Percentiles rank a stretch among this genome's conserved stretches.
Conservation (phyloP, 129 eudicot genomes). For the Artemisia argyi region DNA sequence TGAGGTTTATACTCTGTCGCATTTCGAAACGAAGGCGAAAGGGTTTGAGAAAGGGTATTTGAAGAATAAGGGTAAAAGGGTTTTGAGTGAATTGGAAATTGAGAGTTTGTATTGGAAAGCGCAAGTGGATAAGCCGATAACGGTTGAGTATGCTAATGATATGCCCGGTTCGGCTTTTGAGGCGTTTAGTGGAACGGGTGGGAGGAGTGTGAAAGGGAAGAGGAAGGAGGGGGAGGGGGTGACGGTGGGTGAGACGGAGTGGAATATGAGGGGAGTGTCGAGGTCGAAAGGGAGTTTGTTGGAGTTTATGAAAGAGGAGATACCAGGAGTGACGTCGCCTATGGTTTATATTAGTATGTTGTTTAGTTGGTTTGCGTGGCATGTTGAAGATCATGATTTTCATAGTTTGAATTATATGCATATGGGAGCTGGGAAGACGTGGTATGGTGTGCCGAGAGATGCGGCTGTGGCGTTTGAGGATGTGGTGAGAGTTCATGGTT, state of each 20-base stretch:
- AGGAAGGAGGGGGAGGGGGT: slow-evolving; percentile 29
- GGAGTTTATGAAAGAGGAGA: slow-evolving; percentile 85
- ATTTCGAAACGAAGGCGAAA: slow-evolving; percentile 70
- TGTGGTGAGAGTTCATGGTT: slow-evolving; percentile 73
- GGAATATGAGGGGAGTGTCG: slow-evolving; percentile 88
- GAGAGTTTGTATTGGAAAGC: slow-evolving; percentile 92
- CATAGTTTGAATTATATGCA: slow-evolving; percentile 96
- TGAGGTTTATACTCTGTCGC: slow-evolving; percentile 51
- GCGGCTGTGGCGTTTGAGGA: slow-evolving; percentile 90
- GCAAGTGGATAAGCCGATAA: slow-evolving; percentile 66
- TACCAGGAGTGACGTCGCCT: slow-evolving; percentile 93
- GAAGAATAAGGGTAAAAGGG: slow-evolving; percentile 43
- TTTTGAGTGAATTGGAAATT: slow-evolving; percentile 45
- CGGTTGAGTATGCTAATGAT: slow-evolving; percentile 91
- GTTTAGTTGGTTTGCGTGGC: slow-evolving; percentile 99
- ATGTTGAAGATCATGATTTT: slow-evolving; percentile 94
- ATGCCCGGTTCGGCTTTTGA: slow-evolving; percentile 94
- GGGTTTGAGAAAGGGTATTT: slow-evolving; percentile 41
- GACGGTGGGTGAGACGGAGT: slow-evolving; percentile 79
- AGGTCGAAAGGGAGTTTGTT: slow-evolving; percentile 70
- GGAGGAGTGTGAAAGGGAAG: slow-evolving; percentile 34
- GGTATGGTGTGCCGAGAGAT: slow-evolving; percentile 90
- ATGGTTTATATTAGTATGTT: slow-evolving; percentile 89
- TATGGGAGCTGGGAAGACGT: slow-evolving; percentile 80
- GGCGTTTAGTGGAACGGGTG: slow-evolving; percentile 16